A percentile compares a stretch with the other conserved stretches of the same genome.
Conservation (phyloP, 306 rosid genomes). For the Prunus persica region Prunus_persica_NCBIv2 NC_034015.1:495001-495500, state of each 20-base stretch:
- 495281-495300: slow-evolving; percentile 70
- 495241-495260: slow-evolving; percentile 19
- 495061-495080: slow-evolving; percentile 62
- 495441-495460: neutral
- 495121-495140: slow-evolving; percentile 81
- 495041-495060: neutral
- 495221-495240: slow-evolving; percentile 8
- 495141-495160: slow-evolving; percentile 73
- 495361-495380: slow-evolving; percentile 77
- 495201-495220: slow-evolving; percentile 7
- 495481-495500: neutral
- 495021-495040: neutral
- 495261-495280: slow-evolving; percentile 3
- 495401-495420: neutral
- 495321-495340: slow-evolving; percentile 85
- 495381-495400: slow-evolving; percentile 8
- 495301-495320: slow-evolving; percentile 73
- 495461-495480: slow-evolving; percentile 6
- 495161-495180: slow-evolving; percentile 54
- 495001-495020: neutral
- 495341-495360: slow-evolving; percentile 90
- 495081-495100: slow-evolving; percentile 83
- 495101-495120: slow-evolving; percentile 69
- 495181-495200: slow-evolving; percentile 69
- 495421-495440: neutral